These are phyloP conservation scores for Yamadazyma scolyti DNA, from an alignment of 805 yeast genomes.

Conservation along the genomic window DNA sequence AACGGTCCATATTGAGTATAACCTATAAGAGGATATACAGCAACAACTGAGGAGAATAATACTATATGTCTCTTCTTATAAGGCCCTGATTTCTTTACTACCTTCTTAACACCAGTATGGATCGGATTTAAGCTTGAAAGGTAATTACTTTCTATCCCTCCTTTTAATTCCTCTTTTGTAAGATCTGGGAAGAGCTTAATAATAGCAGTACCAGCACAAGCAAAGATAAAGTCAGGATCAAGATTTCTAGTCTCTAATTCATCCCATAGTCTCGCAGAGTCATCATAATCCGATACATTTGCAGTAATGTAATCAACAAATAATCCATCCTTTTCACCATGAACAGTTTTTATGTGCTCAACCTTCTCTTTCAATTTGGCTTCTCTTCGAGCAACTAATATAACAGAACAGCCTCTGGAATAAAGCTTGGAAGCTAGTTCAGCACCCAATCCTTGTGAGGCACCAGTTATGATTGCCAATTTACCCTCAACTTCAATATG, in stretches of 20 bases:
- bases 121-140: conserved; percentile 66
- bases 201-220: conserved; percentile 85
- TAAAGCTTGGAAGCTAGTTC: conserved; percentile 63
- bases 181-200: conserved; percentile 78
- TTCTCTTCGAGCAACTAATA: conserved; percentile 75
- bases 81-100: conserved; percentile 13
- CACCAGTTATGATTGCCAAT: conserved; percentile 81
- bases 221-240: conserved; percentile 70
- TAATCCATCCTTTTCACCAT: conserved; percentile 16
- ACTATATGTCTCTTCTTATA: conserved; percentile 53
- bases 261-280: conserved; percentile 44
- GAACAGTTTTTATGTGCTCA: conserved; percentile 30
- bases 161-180: conserved; percentile 51
- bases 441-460: conserved; percentile 90
- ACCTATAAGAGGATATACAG: conserved; percentile 86
- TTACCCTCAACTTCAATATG: conserved; percentile 40
- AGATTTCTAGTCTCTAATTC: conserved; percentile 18
- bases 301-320: conserved; percentile 47
- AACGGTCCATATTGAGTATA: conserved; percentile 88
- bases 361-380: conserved; percentile 52
- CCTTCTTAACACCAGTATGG: conserved; percentile 55
- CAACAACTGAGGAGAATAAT: conserved; percentile 68
- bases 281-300: conserved; percentile 59
- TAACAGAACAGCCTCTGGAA: conserved; percentile 55
- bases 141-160: conserved; percentile 69